Evolutionary conservation across 148 eudicot species (phyloP).

Genomic region (Simmondsia chinensis): DNA sequence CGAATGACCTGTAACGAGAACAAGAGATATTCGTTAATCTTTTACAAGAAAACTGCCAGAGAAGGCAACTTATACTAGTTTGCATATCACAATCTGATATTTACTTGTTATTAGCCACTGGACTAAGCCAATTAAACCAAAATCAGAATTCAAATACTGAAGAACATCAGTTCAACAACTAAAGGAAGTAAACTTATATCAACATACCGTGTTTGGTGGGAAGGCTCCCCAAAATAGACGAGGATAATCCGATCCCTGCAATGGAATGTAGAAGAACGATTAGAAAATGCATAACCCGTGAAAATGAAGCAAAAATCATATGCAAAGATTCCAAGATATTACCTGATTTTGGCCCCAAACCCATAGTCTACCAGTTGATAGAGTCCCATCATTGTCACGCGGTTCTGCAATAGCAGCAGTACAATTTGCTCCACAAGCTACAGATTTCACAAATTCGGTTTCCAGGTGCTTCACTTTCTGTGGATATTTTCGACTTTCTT

Average conservation of each 20-base stretch:
- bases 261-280: constrained; percentile 8
- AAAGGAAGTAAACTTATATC: too few species aligned
- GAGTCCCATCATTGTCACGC: constrained; percentile 75
- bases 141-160: too few species aligned
- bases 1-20: constrained; percentile 40
- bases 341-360: constrained; percentile 99
- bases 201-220: constrained; percentile 72
- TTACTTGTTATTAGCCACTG: too few species aligned
- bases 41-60: too few species aligned
- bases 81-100: too few species aligned
- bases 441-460: constrained; percentile 73
- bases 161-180: not conserved
- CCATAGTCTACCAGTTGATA: constrained; percentile 76
- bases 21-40: not conserved
- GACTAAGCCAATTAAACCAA: too few species aligned
- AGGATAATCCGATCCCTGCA: constrained; percentile 83
- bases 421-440: constrained; percentile 96
- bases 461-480: constrained; percentile 63
- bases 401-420: constrained; percentile 98
- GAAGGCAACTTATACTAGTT: too few species aligned
- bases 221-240: constrained; percentile 95
- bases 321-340: not conserved
- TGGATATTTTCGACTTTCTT: constrained; percentile 64
- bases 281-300: not conserved
- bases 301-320: constrained; percentile 1